Percentiles rank a stretch among this genome's conserved stretches.
Evolutionary conservation across 164 flowering plant genomes (phyloP).

Genomic region (Vitis rotundifolia): DNA sequence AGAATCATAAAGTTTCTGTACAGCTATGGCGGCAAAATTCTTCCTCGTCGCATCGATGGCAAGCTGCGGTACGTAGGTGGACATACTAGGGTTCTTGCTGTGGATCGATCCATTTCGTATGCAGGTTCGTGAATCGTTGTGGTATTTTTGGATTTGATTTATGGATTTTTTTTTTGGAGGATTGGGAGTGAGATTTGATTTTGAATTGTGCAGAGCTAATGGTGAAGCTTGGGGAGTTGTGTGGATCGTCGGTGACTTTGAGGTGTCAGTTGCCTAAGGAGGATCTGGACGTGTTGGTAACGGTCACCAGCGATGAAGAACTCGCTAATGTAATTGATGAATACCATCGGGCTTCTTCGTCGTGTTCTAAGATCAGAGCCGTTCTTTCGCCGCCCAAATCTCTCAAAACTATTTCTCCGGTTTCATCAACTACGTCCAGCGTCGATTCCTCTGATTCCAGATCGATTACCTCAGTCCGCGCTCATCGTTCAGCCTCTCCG

Average conservation of each 20-base stretch:
- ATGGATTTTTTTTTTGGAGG: not conserved
- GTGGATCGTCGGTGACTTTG: slow-evolving; percentile 48
- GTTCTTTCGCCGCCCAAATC: slow-evolving; percentile 40
- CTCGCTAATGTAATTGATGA: slow-evolving; percentile 41
- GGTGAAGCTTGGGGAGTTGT: slow-evolving; percentile 54
- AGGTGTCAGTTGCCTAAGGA: slow-evolving; percentile 54
- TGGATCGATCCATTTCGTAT: slow-evolving; percentile 46
- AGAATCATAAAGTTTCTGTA: slow-evolving; percentile 47
- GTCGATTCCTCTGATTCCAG: slow-evolving; percentile 9
- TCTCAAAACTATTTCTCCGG: slow-evolving; percentile 35
- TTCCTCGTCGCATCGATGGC: slow-evolving; percentile 53
- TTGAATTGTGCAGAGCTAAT: slow-evolving; percentile 39
- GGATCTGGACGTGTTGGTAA: slow-evolving; percentile 55
- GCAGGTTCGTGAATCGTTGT: slow-evolving; percentile 32
- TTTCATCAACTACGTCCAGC: slow-evolving; percentile 22
- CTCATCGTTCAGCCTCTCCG: not conserved
- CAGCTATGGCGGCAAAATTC: slow-evolving; percentile 60
- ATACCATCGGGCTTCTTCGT: slow-evolving; percentile 38
- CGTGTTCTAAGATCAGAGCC: slow-evolving; percentile 43
- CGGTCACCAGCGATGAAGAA: slow-evolving; percentile 57
- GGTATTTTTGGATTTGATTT: not conserved
- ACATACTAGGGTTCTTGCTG: slow-evolving; percentile 54
- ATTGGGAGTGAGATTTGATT: not conserved
- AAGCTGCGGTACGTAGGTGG: slow-evolving; percentile 68
- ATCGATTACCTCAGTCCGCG: not conserved